phyloP scores from a whole-genome alignment of 2,329 filamentous ascomycete species.

The Xylaria sp. region DNA sequence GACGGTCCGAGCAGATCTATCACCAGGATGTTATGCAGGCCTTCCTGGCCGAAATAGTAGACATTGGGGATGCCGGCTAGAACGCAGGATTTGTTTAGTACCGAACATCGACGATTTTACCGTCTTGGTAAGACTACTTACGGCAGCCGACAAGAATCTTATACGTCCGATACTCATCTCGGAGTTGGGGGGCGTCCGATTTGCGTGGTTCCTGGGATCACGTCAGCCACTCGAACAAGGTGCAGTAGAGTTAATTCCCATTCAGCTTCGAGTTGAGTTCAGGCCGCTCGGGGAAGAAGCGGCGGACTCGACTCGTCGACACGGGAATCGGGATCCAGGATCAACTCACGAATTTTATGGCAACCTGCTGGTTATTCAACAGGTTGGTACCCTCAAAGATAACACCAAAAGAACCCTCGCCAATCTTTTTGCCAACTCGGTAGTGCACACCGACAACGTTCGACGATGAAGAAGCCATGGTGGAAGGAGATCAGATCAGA shows the following conservation, averaged over 20 bases:
- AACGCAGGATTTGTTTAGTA: constrained; percentile 22
- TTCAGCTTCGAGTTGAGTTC: neutral
- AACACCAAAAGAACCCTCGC: constrained; percentile 96
- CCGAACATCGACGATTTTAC: constrained; percentile 8
- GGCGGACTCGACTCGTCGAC: neutral
- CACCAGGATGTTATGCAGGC: constrained; percentile 96
- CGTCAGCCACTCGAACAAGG: constrained; percentile 2
- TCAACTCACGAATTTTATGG: constrained; percentile 91
- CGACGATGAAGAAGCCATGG: constrained; percentile 82
- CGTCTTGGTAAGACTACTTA: constrained; percentile 50
- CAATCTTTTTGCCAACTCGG: constrained; percentile 98
- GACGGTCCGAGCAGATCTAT: constrained; percentile 94
- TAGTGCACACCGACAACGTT: constrained; percentile 99
- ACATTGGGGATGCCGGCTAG: constrained; percentile 97
- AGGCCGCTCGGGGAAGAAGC: neutral
- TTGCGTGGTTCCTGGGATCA: constrained; percentile 80
- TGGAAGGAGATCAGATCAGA: constrained; percentile 16
- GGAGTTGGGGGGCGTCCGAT: constrained; percentile 93
- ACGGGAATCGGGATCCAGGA: neutral
- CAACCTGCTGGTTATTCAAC: constrained; percentile 97
- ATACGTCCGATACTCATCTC: constrained; percentile 98
- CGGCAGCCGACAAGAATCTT: constrained; percentile 99
- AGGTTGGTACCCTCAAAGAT: constrained; percentile 99
- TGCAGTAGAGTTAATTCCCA: neutral
- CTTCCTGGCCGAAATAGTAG: constrained; percentile 98